Conservation (phyloP, 176 grass and related monocot genomes). For the Microstegium vimineum region DNA sequence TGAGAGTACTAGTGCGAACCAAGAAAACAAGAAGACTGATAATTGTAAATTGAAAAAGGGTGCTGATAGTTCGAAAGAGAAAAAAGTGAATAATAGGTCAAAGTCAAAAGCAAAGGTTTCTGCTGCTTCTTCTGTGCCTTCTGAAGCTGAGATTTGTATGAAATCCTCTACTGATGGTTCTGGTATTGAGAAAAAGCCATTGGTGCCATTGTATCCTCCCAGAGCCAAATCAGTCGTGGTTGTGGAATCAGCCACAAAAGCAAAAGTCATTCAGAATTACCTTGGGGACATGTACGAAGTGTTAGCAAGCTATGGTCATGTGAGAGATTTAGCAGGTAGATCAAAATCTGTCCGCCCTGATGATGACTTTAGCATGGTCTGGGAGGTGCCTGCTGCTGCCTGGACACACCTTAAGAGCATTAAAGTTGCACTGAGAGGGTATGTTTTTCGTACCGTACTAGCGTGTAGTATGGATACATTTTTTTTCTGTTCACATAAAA, state of each 20-base stretch:
- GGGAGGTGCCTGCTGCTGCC: slow-evolving; percentile 93
- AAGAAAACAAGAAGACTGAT: slow-evolving; percentile 27
- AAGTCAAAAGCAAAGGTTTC: slow-evolving; percentile 57
- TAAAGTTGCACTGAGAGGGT: slow-evolving; percentile 76
- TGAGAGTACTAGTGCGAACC: slow-evolving; percentile 3
- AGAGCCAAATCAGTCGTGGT: slow-evolving; percentile 83
- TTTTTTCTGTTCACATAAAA: not conserved
- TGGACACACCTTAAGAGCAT: slow-evolving; percentile 99
- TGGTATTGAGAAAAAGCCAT: slow-evolving; percentile 18
- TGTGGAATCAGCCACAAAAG: slow-evolving; percentile 87
- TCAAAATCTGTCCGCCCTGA: slow-evolving; percentile 93
- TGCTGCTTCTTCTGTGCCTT: slow-evolving; percentile 3
- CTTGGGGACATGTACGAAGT: slow-evolving; percentile 87
- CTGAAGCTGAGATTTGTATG: slow-evolving; percentile 3
- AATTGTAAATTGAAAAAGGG: slow-evolving; percentile 29
- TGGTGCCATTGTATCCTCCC: slow-evolving; percentile 74
- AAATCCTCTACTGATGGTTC: slow-evolving; percentile 34
- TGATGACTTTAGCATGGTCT: slow-evolving; percentile 97
- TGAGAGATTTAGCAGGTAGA: slow-evolving; percentile 90
- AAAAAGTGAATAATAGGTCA: slow-evolving; percentile 28
- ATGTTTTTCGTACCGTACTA: slow-evolving; percentile 23
- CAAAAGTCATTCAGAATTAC: slow-evolving; percentile 97
- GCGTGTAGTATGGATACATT: not conserved
- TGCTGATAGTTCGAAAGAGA: slow-evolving; percentile 34
- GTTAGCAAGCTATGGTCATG: slow-evolving; percentile 91